Evolutionary conservation across 495 filamentous ascomycete genomes (phyloP).

Genomic region (Penicillium odoratum): DNA sequence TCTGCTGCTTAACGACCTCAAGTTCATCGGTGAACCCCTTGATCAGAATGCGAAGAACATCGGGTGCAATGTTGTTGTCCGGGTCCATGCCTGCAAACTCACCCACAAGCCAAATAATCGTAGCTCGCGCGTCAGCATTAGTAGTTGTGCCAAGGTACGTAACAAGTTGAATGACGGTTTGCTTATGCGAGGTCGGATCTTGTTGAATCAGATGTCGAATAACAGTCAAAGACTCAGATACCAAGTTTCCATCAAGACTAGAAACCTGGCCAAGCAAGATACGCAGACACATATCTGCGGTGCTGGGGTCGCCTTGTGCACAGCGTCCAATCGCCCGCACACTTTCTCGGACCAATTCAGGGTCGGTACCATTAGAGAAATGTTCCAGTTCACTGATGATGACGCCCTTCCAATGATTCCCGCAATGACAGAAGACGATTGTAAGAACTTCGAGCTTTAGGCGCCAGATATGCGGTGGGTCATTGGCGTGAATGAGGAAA

Average conservation of each 20-base stretch:
- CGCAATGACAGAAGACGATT: constrained; percentile 81
- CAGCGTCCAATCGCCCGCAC: constrained; percentile 92
- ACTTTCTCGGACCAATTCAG: constrained; percentile 77
- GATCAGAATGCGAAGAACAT: constrained; percentile 86
- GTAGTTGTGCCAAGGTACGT: constrained; percentile 85
- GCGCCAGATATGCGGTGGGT: constrained; percentile 80
- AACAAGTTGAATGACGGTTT: constrained; percentile 85
- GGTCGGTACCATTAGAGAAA: constrained; percentile 76
- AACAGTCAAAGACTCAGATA: constrained; percentile 87
- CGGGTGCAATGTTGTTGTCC: constrained; percentile 84
- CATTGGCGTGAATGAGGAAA: constrained; percentile 79
- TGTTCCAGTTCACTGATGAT: constrained; percentile 92
- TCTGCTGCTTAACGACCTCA: constrained; percentile 84
- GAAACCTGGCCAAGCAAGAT: constrained; percentile 83
- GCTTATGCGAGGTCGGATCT: constrained; percentile 70
- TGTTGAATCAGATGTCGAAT: constrained; percentile 95
- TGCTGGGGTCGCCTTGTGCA: constrained; percentile 70
- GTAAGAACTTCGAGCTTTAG: constrained; percentile 90
- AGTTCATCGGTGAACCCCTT: constrained; percentile 82
- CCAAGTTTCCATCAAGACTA: constrained; percentile 78
- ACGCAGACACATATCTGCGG: constrained; percentile 72
- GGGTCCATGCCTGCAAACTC: constrained; percentile 81
- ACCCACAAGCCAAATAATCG: constrained; percentile 95
- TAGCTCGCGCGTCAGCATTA: constrained; percentile 82
- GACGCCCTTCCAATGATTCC: constrained; percentile 72